Evolutionary conservation across 441 rosid genomes (phyloP).

Genomic region (Gossypium schwendimanii): DNA sequence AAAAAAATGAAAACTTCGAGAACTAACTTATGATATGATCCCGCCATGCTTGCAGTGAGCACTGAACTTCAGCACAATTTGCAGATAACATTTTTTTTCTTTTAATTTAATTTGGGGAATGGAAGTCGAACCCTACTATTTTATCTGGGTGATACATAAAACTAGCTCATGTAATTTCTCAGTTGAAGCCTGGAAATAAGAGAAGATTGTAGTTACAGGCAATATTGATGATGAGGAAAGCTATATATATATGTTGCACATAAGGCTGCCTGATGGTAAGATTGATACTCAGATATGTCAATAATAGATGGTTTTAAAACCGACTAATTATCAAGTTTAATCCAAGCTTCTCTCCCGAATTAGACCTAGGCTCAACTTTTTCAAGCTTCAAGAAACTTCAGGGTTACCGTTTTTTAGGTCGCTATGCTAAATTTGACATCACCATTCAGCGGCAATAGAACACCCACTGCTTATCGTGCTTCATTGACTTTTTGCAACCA

Average conservation of each 20-base stretch:
- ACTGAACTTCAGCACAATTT: not conserved
- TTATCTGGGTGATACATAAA: no score
- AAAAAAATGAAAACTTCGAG: not conserved
- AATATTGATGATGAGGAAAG: not conserved
- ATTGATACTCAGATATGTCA: not conserved
- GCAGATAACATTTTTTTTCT: not conserved
- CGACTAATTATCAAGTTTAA: not conserved
- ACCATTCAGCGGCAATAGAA: not conserved
- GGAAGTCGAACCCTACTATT: no score
- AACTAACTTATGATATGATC: not conserved
- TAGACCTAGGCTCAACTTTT: not conserved
- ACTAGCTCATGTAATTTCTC: no score
- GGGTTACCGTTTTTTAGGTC: not conserved
- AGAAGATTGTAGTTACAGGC: no score
- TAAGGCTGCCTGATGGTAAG: not conserved
- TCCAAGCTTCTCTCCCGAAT: not conserved
- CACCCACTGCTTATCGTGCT: conserved; percentile 4
- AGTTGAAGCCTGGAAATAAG: no score
- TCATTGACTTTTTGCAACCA: conserved; percentile 5
- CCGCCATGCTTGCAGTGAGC: not conserved
- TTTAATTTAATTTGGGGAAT: no score
- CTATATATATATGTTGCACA: not conserved
- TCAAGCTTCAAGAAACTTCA: not conserved
- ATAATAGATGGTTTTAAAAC: no score
- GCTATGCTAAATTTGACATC: not conserved